Conservation (phyloP, 805 yeast species). For the Myxozyma lipomycoides region DNA sequence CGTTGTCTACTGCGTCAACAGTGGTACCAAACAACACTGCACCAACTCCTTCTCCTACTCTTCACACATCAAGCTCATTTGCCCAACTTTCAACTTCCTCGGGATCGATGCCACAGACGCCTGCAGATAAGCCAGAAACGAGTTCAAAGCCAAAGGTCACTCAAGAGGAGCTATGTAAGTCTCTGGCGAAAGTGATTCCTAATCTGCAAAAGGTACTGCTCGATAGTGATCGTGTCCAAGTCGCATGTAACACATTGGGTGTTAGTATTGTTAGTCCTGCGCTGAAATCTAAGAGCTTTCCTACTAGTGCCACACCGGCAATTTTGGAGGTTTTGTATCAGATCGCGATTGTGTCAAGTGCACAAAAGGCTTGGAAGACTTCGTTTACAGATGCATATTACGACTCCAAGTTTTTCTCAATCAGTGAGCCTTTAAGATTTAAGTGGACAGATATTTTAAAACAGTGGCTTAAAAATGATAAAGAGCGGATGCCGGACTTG, state of each 20-base stretch:
- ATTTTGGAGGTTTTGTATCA: slow-evolving; percentile 46
- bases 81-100: slow-evolving; percentile 9
- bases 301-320: slow-evolving; percentile 40
- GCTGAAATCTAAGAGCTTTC: slow-evolving; percentile 45
- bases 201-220: slow-evolving; percentile 43
- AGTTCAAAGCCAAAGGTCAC: slow-evolving; percentile 27
- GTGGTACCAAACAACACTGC: slow-evolving; percentile 15
- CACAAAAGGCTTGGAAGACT: slow-evolving; percentile 59
- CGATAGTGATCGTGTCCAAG: slow-evolving; percentile 60
- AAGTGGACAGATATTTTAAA: slow-evolving; percentile 55
- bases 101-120: slow-evolving; percentile 3
- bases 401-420: slow-evolving; percentile 55
- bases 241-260: slow-evolving; percentile 50
- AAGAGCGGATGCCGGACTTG: slow-evolving; percentile 55
- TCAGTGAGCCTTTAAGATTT: slow-evolving; percentile 34
- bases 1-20: slow-evolving; percentile 28
- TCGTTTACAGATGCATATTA: slow-evolving; percentile 60
- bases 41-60: slow-evolving; percentile 13
- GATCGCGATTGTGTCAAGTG: slow-evolving; percentile 35
- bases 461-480: slow-evolving; percentile 63
- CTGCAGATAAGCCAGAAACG: slow-evolving; percentile 3
- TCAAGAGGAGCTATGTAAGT: slow-evolving; percentile 46
- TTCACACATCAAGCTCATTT: slow-evolving; percentile 14
- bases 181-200: slow-evolving; percentile 43
- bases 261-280: slow-evolving; percentile 53